Conservation (phyloP, 208 protist species). For the Wallacemonas rigidus region DNA sequence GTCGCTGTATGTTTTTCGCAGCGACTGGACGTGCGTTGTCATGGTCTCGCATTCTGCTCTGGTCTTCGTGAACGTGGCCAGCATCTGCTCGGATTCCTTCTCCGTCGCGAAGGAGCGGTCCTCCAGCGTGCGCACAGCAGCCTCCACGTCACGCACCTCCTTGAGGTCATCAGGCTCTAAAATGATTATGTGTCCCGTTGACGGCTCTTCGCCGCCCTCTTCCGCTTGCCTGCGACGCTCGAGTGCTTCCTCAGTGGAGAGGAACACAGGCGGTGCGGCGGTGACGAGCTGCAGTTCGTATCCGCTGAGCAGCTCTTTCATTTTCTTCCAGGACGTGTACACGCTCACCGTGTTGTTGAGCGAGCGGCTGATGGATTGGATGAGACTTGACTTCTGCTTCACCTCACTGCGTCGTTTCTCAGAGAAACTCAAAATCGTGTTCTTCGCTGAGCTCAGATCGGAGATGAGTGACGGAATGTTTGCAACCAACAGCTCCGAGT, state of each 20-base stretch:
- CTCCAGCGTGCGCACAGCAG: slow-evolving; percentile 1
- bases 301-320: slow-evolving; percentile 33
- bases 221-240: not conserved
- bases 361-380: slow-evolving; percentile 56
- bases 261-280: slow-evolving; percentile 45
- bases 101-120: not conserved
- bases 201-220: slow-evolving; percentile 1
- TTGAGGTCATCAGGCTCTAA: slow-evolving; percentile 40
- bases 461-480: slow-evolving; percentile 61
- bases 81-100: slow-evolving; percentile 27
- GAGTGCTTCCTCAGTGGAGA: slow-evolving; percentile 35
- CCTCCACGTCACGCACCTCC: slow-evolving; percentile 29
- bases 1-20: slow-evolving; percentile 41
- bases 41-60: slow-evolving; percentile 36
- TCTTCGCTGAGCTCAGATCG: slow-evolving; percentile 71
- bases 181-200: slow-evolving; percentile 22
- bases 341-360: slow-evolving; percentile 34
- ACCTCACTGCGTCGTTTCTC: slow-evolving; percentile 71
- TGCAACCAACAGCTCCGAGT: slow-evolving; percentile 58
- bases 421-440: slow-evolving; percentile 69
- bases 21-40: slow-evolving; percentile 44
- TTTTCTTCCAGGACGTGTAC: slow-evolving; percentile 26
- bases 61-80: slow-evolving; percentile 26
- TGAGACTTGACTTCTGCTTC: slow-evolving; percentile 59
- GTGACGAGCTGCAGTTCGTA: slow-evolving; percentile 54